A percentile compares a stretch with the other conserved stretches of the same genome.
phyloP scores from a whole-genome alignment of 108 stramenopile genomes.

The Nitzschia sp. region DNA sequence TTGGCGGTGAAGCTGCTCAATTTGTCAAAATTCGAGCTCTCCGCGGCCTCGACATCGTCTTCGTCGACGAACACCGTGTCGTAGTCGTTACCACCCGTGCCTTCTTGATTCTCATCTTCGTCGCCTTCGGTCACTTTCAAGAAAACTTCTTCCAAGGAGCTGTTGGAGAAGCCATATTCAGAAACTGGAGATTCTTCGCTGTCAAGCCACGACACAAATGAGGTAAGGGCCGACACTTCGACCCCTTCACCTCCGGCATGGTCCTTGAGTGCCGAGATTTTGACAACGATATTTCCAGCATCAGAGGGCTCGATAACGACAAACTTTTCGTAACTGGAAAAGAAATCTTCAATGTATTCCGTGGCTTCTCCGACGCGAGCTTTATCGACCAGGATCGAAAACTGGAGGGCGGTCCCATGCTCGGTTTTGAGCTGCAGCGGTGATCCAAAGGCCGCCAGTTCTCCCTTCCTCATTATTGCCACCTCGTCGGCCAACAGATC shows the following conservation, averaged over 20 bases:
- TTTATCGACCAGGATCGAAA: slow-evolving; percentile 38
- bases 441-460: slow-evolving; percentile 49
- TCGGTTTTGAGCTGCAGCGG: slow-evolving; percentile 54
- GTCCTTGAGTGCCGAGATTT: slow-evolving; percentile 32
- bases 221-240: slow-evolving; percentile 28
- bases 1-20: slow-evolving; percentile 21
- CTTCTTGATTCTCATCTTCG: neutral
- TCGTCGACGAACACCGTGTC: slow-evolving; percentile 1
- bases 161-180: slow-evolving; percentile 65
- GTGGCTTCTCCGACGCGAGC: slow-evolving; percentile 25
- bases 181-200: slow-evolving; percentile 31
- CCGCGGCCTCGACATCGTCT: neutral
- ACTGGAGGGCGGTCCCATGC: slow-evolving; percentile 30
- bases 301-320: slow-evolving; percentile 25
- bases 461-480: slow-evolving; percentile 80
- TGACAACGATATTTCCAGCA: slow-evolving; percentile 44
- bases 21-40: neutral
- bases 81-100: neutral
- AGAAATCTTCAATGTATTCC: slow-evolving; percentile 22
- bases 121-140: slow-evolving; percentile 44
- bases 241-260: slow-evolving; percentile 39
- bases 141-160: slow-evolving; percentile 62
- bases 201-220: slow-evolving; percentile 50
- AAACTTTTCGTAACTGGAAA: slow-evolving; percentile 21
- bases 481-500: slow-evolving; percentile 89